Evolutionary conservation across 2,329 filamentous ascomycete species (phyloP), one percentile per base, ranked within the genome.

Genomic region (Sporothrix brasiliensis): DNA sequence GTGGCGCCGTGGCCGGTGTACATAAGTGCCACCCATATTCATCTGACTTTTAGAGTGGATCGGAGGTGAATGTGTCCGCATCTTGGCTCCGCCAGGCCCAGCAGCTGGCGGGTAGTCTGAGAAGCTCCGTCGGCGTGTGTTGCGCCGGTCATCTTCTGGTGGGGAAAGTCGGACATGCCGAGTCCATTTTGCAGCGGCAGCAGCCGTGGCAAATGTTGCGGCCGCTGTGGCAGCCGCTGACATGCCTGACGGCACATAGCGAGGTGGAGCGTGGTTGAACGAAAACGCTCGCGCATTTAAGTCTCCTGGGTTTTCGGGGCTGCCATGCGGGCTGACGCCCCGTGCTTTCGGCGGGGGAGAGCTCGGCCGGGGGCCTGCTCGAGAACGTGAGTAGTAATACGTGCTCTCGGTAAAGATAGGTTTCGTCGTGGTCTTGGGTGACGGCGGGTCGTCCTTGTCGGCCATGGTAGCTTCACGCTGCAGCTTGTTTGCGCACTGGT

Each of bases 401-500:
- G 74, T 72, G 60, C 47, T 56, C 4, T 78, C 75, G 69, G 78
- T 77, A 49, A 78, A 72, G n/a, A 75, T 73, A 49, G 70, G 44
- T 21, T n/a, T 60, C 3, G 65, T 53, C 27, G 66, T 49, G 3
- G 56, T 68, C 34, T 76, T 74, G 52, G 70, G 61, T 69, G 70
- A 52, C 14, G 54, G 69, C 2, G 68, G 70, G 54, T 82, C 78
- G 53, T 80, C 78, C 67, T 79, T 78, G 4, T 79, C 79, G 13
- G 81, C 80, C n/a, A 47, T 21, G n/a, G 47, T 52, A 2, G 84
- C 83, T 74, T 94, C 89, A 70, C 86, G 83, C 72, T 89, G 87
- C 65, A 97, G 80, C 74, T 87, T 88, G 71, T 90, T 85, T 49
- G 89, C 91, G 70, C 96, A 94, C 2, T 85, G 83, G 74, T 91